phyloP scores from a whole-genome alignment of 2,329 filamentous ascomycete genomes.

The Aspergillus fumigatus region DNA sequence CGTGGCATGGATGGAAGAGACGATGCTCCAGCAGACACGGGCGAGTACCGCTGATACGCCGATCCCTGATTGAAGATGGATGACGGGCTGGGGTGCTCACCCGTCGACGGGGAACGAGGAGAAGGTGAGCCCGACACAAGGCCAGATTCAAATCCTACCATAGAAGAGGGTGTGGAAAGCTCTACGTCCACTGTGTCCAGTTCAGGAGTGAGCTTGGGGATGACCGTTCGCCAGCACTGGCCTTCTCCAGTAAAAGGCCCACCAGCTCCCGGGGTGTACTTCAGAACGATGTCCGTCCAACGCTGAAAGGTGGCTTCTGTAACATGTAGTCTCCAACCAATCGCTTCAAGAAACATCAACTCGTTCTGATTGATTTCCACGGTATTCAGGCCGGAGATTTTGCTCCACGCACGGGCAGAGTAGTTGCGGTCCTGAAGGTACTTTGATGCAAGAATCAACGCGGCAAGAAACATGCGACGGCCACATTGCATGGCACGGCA shows the following conservation, averaged over 20 bases:
- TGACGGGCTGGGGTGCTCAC: slow-evolving; percentile 19
- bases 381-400: slow-evolving; percentile 93
- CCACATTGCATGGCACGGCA: slow-evolving; percentile 87
- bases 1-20: slow-evolving; percentile 53
- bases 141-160: slow-evolving; percentile 23
- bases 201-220: slow-evolving; percentile 55
- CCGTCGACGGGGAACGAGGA: slow-evolving; percentile 20
- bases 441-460: slow-evolving; percentile 93
- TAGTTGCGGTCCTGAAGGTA: slow-evolving; percentile 98
- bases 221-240: slow-evolving; percentile 43
- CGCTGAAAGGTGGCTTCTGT: slow-evolving; percentile 81
- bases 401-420: slow-evolving; percentile 95
- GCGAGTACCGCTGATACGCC: slow-evolving; percentile 30
- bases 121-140: slow-evolving; percentile 26
- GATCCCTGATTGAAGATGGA: slow-evolving; percentile 25
- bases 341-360: slow-evolving; percentile 80
- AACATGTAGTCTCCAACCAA: slow-evolving; percentile 94
- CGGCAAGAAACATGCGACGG: slow-evolving; percentile 93
- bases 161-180: slow-evolving; percentile 27
- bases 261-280: slow-evolving; percentile 63
- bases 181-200: slow-evolving; percentile 46
- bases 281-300: slow-evolving; percentile 90
- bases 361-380: slow-evolving; percentile 96
- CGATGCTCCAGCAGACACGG: slow-evolving; percentile 49
- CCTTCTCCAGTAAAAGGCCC: slow-evolving; percentile 33